Conservation (phyloP, 305 asterid genomes). For the Solanum hybrid region DNA sequence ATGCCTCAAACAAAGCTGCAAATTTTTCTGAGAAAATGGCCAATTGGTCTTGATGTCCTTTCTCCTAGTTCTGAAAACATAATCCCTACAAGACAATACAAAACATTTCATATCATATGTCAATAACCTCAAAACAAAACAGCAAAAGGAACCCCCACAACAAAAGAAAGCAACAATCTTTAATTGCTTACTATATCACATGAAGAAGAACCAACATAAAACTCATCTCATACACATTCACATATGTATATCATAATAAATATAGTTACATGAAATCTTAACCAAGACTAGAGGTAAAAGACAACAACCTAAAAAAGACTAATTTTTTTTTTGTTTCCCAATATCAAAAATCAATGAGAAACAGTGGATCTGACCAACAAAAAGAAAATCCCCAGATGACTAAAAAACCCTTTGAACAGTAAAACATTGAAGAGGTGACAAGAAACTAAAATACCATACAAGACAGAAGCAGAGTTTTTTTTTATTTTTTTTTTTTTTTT, state of each 20-base stretch:
- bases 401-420: neutral
- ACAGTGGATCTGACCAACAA: slow-evolving; percentile 43
- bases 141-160: neutral
- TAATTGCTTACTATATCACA: neutral
- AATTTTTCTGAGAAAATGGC: slow-evolving; percentile 78
- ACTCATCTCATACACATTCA: neutral
- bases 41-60: slow-evolving; percentile 68
- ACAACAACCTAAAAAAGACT: neutral
- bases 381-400: slow-evolving; percentile 9
- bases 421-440: neutral
- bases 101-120: slow-evolving; percentile 18
- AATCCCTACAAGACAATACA: slow-evolving; percentile 53
- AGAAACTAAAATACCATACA: neutral
- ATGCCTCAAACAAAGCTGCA: slow-evolving; percentile 74
- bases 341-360: neutral
- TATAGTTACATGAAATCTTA: slow-evolving; percentile 42
- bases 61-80: slow-evolving; percentile 53
- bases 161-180: neutral
- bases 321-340: neutral
- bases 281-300: slow-evolving; percentile 5
- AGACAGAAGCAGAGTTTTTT: neutral
- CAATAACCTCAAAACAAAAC: slow-evolving; percentile 6
- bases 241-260: neutral
- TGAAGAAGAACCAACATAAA: neutral
- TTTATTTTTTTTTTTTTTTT: neutral